phyloP scores from a whole-genome alignment of 108 stramenopile genomes.

The Cyclostephanos invisitatus region DNA sequence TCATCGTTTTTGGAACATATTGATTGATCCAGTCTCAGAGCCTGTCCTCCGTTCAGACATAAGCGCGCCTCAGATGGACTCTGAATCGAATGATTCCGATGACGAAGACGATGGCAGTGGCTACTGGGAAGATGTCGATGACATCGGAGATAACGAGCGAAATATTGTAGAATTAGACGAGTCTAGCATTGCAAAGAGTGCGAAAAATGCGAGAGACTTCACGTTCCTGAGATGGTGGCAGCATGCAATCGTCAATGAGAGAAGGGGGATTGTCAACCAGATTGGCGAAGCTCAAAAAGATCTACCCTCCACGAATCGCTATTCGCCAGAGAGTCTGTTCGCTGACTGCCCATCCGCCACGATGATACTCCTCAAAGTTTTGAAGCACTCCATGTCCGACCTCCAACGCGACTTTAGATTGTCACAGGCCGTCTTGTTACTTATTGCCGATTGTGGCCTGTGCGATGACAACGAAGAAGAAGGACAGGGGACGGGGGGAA shows the following conservation, averaged over 20 bases:
- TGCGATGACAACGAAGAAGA: constrained; percentile 23
- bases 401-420: constrained; percentile 54
- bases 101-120: constrained; percentile 8
- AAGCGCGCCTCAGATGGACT: neutral
- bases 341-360: constrained; percentile 14
- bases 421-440: constrained; percentile 36
- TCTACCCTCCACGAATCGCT: neutral
- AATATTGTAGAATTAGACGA: neutral
- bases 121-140: constrained; percentile 8
- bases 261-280: constrained; percentile 1
- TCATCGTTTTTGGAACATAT: constrained; percentile 37
- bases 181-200: neutral
- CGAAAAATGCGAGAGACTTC: constrained; percentile 31
- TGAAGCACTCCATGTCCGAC: constrained; percentile 57
- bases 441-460: constrained; percentile 30
- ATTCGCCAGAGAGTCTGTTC: constrained; percentile 22
- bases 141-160: neutral
- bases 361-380: constrained; percentile 39
- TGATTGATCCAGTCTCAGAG: constrained; percentile 27
- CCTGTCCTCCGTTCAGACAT: neutral
- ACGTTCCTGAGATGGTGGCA: constrained; percentile 41
- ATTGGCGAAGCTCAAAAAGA: neutral
- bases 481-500: neutral
- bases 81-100: neutral
- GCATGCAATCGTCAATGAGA: constrained; percentile 20